Evolutionary conservation across 495 filamentous ascomycete genomes (phyloP).

Genomic region (Hyaloscypha finlandica): DNA sequence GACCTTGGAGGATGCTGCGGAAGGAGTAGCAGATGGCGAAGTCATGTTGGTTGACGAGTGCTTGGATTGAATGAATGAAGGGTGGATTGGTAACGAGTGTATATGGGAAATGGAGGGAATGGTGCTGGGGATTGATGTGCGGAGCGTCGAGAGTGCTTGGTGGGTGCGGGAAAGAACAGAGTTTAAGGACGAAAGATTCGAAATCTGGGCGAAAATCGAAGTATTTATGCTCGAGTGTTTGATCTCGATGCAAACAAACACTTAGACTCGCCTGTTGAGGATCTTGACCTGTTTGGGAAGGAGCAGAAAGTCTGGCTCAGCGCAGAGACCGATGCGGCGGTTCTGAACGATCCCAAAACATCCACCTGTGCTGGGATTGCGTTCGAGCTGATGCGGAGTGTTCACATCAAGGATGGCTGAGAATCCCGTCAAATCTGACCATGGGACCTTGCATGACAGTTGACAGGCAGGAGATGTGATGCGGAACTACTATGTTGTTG

Average conservation of each 20-base stretch:
- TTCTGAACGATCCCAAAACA: neutral
- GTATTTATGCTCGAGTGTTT: neutral
- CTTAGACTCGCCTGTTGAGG: neutral
- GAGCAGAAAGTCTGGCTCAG: neutral
- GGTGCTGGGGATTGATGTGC: constrained; percentile 12
- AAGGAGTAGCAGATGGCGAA: constrained; percentile 5
- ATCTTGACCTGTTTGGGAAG: neutral
- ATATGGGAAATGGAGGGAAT: neutral
- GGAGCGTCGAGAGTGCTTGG: neutral
- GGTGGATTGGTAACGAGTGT: neutral
- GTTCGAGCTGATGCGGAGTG: too few relatives aligned
- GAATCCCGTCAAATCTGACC: too few relatives aligned
- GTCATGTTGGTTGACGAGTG: constrained; percentile 3
- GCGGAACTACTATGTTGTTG: neutral
- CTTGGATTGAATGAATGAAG: constrained; percentile 8
- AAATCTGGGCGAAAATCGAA: neutral
- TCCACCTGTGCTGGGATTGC: neutral
- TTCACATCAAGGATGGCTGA: too few relatives aligned
- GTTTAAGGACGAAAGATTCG: neutral
- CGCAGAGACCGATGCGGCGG: neutral
- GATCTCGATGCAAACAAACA: neutral
- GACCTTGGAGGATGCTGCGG: neutral
- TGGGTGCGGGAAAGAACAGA: neutral
- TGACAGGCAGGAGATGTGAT: neutral
- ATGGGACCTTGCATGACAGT: neutral